A percentile compares a stretch with the other conserved stretches of the same genome.
Evolutionary conservation across 495 filamentous ascomycete genomes (phyloP).

Genomic region (Tuber borchii): DNA sequence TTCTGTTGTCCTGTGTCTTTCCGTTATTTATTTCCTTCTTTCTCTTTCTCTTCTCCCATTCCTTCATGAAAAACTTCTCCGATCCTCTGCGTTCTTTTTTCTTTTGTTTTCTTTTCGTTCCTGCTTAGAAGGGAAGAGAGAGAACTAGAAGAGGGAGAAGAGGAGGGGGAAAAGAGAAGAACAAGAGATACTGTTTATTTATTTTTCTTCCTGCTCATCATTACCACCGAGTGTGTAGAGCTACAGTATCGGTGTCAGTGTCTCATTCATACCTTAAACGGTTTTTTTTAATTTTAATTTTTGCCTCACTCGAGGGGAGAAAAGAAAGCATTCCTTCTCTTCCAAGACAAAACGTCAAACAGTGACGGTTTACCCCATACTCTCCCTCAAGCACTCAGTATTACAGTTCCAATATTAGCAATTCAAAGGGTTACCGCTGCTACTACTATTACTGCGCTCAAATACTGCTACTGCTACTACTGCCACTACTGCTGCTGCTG

Average conservation of each 20-base stretch:
- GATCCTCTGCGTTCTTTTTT: constrained; percentile 5
- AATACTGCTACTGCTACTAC: not conserved
- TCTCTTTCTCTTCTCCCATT: not conserved
- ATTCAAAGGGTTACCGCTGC: not conserved
- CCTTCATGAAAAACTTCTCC: not conserved
- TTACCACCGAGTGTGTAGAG: not conserved
- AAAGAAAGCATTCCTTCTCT: not conserved
- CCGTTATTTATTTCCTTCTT: constrained; percentile 19
- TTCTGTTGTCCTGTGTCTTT: constrained; percentile 21
- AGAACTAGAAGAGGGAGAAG: constrained; percentile 8
- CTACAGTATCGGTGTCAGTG: not conserved
- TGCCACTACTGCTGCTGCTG: not conserved
- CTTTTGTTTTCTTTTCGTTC: constrained; percentile 5
- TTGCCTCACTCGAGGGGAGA: not conserved
- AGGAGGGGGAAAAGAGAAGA: not conserved
- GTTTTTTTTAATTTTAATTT: not conserved
- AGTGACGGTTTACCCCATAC: not conserved
- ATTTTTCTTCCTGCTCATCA: not conserved
- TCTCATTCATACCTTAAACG: not conserved
- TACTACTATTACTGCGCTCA: not conserved
- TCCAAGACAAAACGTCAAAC: constrained; percentile 1
- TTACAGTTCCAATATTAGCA: constrained; percentile 3
- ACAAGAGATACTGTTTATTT: constrained; percentile 1
- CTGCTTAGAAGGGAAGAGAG: not conserved
- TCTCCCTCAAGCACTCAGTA: not conserved